phyloP scores from a whole-genome alignment of 2,329 filamentous ascomycete species.

The Rutstroemia sp. region DNA sequence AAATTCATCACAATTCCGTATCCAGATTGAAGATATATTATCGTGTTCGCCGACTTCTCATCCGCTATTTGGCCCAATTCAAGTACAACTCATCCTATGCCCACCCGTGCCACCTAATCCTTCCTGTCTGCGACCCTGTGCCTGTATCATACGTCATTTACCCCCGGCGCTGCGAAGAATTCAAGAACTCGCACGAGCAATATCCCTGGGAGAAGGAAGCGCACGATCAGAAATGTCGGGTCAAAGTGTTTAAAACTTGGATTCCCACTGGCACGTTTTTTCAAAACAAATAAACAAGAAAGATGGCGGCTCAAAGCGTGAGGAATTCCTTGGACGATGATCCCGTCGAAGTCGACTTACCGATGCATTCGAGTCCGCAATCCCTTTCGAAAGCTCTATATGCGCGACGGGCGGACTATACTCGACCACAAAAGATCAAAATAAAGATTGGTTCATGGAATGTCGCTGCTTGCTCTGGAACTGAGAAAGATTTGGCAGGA shows the following conservation, averaged over 20 bases:
- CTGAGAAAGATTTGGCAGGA: constrained; percentile 76
- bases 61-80: too few relatives aligned
- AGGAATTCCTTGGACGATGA: constrained; percentile 13
- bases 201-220: neutral
- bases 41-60: too few relatives aligned
- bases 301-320: constrained; percentile 13
- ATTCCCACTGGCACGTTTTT: neutral
- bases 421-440: constrained; percentile 63
- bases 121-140: neutral
- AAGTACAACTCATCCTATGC: too few relatives aligned
- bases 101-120: neutral
- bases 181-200: neutral
- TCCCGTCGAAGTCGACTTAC: constrained; percentile 7
- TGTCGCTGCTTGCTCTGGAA: constrained; percentile 74
- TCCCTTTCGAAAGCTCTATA: constrained; percentile 61
- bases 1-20: neutral
- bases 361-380: constrained; percentile 37
- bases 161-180: neutral
- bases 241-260: neutral
- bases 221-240: neutral
- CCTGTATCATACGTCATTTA: constrained; percentile 4
- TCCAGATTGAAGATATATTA: neutral
- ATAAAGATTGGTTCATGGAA: constrained; percentile 97
- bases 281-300: neutral
- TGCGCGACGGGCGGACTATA: constrained; percentile 72